A percentile compares a stretch with the other conserved stretches of the same genome.
These are phyloP conservation scores for Fusarium sp. DNA, from an alignment of 2,329 filamentous ascomycete species.

Conservation along the genomic window DNA sequence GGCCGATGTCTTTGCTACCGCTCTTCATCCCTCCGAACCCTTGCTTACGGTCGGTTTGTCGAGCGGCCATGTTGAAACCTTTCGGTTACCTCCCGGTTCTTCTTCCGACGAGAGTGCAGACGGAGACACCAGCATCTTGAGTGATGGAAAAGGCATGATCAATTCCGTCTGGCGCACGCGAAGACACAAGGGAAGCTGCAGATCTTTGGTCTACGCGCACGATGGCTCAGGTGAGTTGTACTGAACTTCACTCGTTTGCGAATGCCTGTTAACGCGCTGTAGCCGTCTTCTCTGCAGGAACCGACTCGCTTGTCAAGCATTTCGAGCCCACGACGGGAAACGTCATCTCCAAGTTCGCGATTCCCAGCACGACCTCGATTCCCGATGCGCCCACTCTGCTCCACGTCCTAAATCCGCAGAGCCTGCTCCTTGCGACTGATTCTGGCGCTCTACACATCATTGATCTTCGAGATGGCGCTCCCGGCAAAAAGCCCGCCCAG, in stretches of 20 bases:
- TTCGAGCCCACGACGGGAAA: conserved; percentile 69
- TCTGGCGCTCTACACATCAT: conserved; percentile 89
- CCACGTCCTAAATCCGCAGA: conserved; percentile 86
- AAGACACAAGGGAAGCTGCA: conserved; percentile 93
- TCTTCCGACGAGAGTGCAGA: conserved; percentile 63
- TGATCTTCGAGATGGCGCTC: conserved; percentile 75
- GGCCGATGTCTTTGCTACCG: conserved; percentile 88
- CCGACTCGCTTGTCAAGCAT: conserved; percentile 66
- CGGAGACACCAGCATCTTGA: conserved; percentile 61
- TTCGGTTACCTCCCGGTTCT: conserved; percentile 71
- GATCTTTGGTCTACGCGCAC: conserved; percentile 79
- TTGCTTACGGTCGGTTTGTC: conserved; percentile 87
- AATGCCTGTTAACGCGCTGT: conserved; percentile 21
- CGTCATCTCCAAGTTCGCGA: conserved; percentile 83
- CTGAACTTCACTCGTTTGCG: too few relatives aligned
- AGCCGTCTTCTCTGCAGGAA: conserved; percentile 73
- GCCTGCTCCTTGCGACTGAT: conserved; percentile 88
- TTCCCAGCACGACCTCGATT: conserved; percentile 68
- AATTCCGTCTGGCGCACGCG: conserved; percentile 87
- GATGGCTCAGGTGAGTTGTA: conserved; percentile 73
- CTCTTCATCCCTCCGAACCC: conserved; percentile 84
- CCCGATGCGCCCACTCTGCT: conserved; percentile 83
- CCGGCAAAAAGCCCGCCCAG: conserved; percentile 74
- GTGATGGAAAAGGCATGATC: conserved; percentile 77
- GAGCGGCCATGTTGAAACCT: conserved; percentile 86